phyloP scores from a whole-genome alignment of 768 basidiomycete species.

The Royoungia palumana region DNA sequence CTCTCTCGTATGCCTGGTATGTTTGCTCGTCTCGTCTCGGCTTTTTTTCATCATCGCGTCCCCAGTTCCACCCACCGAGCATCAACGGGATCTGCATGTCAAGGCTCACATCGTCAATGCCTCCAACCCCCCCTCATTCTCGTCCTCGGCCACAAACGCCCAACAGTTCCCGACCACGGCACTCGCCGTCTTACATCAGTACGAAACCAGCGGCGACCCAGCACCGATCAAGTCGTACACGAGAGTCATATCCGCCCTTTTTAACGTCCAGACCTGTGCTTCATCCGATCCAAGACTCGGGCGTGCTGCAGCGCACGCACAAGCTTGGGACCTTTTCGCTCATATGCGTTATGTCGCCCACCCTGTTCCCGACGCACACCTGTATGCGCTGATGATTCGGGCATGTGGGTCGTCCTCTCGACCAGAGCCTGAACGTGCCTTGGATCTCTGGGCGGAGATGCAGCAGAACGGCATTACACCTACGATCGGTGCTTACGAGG shows the following conservation, averaged over 20 bases:
- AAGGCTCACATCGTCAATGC: conserved; percentile 50
- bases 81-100: conserved; percentile 69
- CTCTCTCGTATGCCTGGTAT: conserved; percentile 45
- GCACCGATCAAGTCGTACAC: conserved; percentile 78
- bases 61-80: conserved; percentile 41
- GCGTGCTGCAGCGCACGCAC: conserved; percentile 54
- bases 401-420: conserved; percentile 65
- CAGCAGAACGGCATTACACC: conserved; percentile 67
- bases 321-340: conserved; percentile 91
- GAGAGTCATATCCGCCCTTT: conserved; percentile 57
- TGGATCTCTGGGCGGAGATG: conserved; percentile 95
- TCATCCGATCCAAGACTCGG: conserved; percentile 24
- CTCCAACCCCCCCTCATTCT: conserved; percentile 5
- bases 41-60: conserved; percentile 10
- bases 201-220: conserved; percentile 59
- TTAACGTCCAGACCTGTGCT: conserved; percentile 39
- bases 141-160: conserved; percentile 15
- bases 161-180: conserved; percentile 58
- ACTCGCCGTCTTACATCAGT: conserved; percentile 63
- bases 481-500: conserved; percentile 69
- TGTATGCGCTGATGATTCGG: conserved; percentile 85
- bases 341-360: conserved; percentile 98
- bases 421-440: conserved; percentile 84
- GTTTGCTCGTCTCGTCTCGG: conserved; percentile 6
- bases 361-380: conserved; percentile 62